Evolutionary conservation across 257 asterid genomes (phyloP).

Genomic region (Plantago major): DNA sequence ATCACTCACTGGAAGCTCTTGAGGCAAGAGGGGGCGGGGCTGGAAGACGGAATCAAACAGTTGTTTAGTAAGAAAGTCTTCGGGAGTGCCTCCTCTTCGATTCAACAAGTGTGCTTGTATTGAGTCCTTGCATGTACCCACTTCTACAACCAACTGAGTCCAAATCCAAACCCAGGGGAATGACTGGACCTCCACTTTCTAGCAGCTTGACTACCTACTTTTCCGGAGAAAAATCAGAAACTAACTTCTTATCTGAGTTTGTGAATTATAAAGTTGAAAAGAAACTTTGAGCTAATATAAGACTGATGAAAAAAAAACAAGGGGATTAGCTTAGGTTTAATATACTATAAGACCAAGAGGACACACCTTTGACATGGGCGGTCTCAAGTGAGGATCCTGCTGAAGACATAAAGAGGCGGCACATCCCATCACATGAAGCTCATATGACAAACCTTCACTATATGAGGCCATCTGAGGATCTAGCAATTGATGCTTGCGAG

Average conservation of each 20-base stretch:
- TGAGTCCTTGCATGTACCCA: slow-evolving; percentile 44
- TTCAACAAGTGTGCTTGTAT: slow-evolving; percentile 25
- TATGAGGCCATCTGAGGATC: slow-evolving; percentile 42
- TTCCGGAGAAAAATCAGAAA: background rate
- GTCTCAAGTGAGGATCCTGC: slow-evolving; percentile 70
- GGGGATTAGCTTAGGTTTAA: background rate
- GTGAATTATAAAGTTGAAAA: background rate
- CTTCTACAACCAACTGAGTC: slow-evolving; percentile 56
- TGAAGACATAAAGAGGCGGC: slow-evolving; percentile 77
- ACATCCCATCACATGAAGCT: slow-evolving; percentile 60
- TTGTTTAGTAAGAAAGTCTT: slow-evolving; percentile 43
- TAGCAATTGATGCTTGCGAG: slow-evolving; percentile 43
- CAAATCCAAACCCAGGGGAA: slow-evolving; percentile 36
- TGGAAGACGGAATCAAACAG: background rate
- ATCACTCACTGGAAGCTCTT: too few species aligned
- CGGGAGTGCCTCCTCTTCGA: slow-evolving; percentile 41
- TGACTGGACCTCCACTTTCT: slow-evolving; percentile 50
- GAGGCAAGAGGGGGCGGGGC: too few species aligned
- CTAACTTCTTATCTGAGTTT: too few species aligned
- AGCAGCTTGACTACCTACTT: slow-evolving; percentile 58
- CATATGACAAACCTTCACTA: slow-evolving; percentile 45
- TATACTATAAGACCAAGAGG: background rate
- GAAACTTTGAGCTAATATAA: background rate
- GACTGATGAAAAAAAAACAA: background rate
- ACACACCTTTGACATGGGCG: slow-evolving; percentile 82